A percentile compares a stretch with the other conserved stretches of the same genome.
phyloP scores from a whole-genome alignment of 495 filamentous ascomycete species.

The Trichoderma reesei region DNA sequence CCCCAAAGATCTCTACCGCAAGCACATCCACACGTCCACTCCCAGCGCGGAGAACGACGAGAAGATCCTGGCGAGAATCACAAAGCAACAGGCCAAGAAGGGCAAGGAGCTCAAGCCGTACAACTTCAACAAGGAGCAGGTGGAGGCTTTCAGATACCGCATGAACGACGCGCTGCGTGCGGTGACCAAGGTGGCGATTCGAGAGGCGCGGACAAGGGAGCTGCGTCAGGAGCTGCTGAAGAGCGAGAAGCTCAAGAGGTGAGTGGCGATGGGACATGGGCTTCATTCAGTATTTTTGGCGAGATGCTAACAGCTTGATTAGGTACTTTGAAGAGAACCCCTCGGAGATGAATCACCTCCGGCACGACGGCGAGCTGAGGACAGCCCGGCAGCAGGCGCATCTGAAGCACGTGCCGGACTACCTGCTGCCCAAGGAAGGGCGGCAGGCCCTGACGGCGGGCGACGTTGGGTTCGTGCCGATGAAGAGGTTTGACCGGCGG shows the following conservation, averaged over 20 bases:
- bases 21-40: conserved; percentile 78
- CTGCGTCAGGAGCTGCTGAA: conserved; percentile 81
- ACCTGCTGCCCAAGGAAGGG: conserved; percentile 76
- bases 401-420: conserved; percentile 91
- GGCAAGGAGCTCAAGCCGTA: conserved; percentile 78
- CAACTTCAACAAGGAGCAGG: conserved; percentile 86
- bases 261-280: not conserved
- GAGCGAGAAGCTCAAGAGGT: conserved; percentile 79
- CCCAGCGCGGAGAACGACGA: conserved; percentile 71
- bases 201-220: conserved; percentile 82
- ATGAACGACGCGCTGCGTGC: conserved; percentile 81
- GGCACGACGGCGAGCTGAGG: conserved; percentile 83
- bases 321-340: conserved; percentile 94
- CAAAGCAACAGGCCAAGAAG: conserved; percentile 57
- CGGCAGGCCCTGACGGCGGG: conserved; percentile 52
- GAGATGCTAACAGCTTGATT: not conserved
- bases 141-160: conserved; percentile 88
- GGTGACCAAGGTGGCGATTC: conserved; percentile 71
- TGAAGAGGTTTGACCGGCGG: conserved; percentile 48
- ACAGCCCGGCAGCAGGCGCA: conserved; percentile 73
- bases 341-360: conserved; percentile 69
- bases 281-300: not conserved
- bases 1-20: conserved; percentile 67
- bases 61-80: conserved; percentile 62
- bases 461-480: conserved; percentile 61